Base-by-base conservation (phyloP, 2,329 filamentous ascomycete genomes). In the Talaromyces pinophilus region DNA sequence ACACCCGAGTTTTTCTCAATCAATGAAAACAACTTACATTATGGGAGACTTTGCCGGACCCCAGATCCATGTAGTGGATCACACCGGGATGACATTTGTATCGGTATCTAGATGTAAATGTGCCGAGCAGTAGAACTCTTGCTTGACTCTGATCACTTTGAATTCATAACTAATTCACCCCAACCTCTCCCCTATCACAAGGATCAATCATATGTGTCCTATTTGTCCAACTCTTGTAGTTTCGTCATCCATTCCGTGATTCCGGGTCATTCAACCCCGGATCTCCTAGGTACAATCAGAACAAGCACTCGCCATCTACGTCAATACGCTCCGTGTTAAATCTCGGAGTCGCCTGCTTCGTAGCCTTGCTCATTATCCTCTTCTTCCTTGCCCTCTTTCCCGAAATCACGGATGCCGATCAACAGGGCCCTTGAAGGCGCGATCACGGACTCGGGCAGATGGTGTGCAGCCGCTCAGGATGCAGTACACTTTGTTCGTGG, bases 191-290 rank as follows among this genome's bases (percentile, higher is more conserved):
- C 0, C 33, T 35, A 35, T 11, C 33, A 35, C 10, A 42, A 42
- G 17, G 6, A 42, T n/a, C 17, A 3, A 42, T 2, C 2, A 42
- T n/a, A n/a, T 7, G 15, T 42, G 7, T 42, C 17, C 17, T 17
- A 42, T 42, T 42, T 7, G 15, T n/a, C 6, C 5, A 42, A 42
- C 15, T n/a, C 17, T 6, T 8, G 40, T n/a, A n/a, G 33, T 42
- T 6, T 42, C 40, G 40, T n/a, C 40, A 17, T 42, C 15, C 40
- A 42, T 42, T n/a, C 40, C n/a, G 73, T 67, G 1, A 82, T 84
- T 67, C 62, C 11, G 44, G 8, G 19, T 42, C 2, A 42, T 42
- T 42, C 40, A 42, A n/a, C 17, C 40, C 17, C 40, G 17, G 40
- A 42, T n/a, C 15, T 42, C 10, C 25, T 25, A 25, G 25, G 25